Conservation (phyloP, 352 stramenopile species). For the Globisporangium barbulae region DNA sequence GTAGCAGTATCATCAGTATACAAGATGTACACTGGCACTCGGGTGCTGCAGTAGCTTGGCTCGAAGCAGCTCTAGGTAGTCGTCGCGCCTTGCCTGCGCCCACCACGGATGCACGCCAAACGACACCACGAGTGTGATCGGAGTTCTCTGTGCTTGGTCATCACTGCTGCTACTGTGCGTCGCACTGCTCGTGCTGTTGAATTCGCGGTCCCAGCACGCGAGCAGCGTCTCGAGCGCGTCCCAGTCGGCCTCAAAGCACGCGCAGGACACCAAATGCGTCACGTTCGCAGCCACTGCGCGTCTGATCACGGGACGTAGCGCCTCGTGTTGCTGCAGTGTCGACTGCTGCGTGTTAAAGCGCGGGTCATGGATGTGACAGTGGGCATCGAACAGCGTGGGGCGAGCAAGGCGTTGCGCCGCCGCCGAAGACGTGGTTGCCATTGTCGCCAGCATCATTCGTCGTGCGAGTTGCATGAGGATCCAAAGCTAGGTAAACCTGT, state of each 20-base stretch:
- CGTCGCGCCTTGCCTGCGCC: constrained; percentile 23
- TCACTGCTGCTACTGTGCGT: background rate
- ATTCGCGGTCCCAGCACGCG: background rate
- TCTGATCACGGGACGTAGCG: constrained; percentile 31
- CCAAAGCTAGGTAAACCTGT: too few species aligned
- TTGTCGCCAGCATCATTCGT: background rate
- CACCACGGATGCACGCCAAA: constrained; percentile 85
- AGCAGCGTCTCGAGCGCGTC: constrained; percentile 42
- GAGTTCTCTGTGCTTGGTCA: background rate
- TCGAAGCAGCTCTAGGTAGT: constrained; percentile 36
- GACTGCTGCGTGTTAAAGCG: constrained; percentile 18
- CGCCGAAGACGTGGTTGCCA: background rate
- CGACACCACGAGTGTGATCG: constrained; percentile 36
- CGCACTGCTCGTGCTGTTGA: background rate
- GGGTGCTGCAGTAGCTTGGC: constrained; percentile 35
- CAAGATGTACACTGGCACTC: constrained; percentile 35
- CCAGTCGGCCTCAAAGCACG: constrained; percentile 68
- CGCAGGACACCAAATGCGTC: constrained; percentile 54
- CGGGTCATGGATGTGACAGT: constrained; percentile 16
- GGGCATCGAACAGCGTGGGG: background rate
- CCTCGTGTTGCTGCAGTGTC: constrained; percentile 7
- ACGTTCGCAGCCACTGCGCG: constrained; percentile 36
- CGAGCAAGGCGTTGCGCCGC: background rate
- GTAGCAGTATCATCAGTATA: background rate
- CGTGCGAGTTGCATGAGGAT: background rate